Evolutionary conservation across 495 filamentous ascomycete genomes (phyloP), one percentile per base, ranked within the genome.

Genomic region (Podospora bellae-mahoneyi): DNA sequence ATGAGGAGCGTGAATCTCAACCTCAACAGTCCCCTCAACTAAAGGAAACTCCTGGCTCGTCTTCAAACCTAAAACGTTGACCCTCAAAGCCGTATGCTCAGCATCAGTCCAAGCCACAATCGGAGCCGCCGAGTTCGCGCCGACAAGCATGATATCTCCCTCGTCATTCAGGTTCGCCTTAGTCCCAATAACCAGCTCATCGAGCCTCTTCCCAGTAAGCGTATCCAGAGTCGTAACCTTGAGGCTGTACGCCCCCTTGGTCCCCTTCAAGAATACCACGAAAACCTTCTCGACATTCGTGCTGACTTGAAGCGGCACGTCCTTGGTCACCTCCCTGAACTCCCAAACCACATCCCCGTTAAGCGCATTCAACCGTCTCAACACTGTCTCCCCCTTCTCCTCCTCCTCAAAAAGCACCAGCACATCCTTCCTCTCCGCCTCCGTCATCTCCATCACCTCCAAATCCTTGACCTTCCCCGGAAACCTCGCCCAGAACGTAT

Each of bases 81-180:
- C 81, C 76, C 90, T 92, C 60, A 97, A 74, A 53, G 82, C 84
- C 74, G 88, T 88, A 70, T 85, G 76, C 20, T 84, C 73, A 69
- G 85, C 88, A 72, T 96, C 92, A 3, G 91, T 85, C 93, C 93
- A 97, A 16, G 88, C 87, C 62, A 97, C 87, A 62, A 97, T 83
- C 2, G 93, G 92, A 7, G 90, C 86, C 3, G 89, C 92, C n/a
- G 89, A 89, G 75, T 94, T 95, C 5, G 89, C 87, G 65, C 92
- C 93, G 9, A 94, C 91, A 73, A 91, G 90, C 61, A 94, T 82
- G 58, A 97, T 87, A 60, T 88, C 88, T 28, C 91, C 86, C 3
- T 84, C 81, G 7, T 80, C 79, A 34, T 87, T 79, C 2, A 96
- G 83, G 68, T 96, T 93, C 56, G 78, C 84, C 68, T 96, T 94